A percentile compares a stretch with the other conserved stretches of the same genome.
phyloP scores from a whole-genome alignment of 257 asterid species.

The Ocimum tenuiflorum region DNA sequence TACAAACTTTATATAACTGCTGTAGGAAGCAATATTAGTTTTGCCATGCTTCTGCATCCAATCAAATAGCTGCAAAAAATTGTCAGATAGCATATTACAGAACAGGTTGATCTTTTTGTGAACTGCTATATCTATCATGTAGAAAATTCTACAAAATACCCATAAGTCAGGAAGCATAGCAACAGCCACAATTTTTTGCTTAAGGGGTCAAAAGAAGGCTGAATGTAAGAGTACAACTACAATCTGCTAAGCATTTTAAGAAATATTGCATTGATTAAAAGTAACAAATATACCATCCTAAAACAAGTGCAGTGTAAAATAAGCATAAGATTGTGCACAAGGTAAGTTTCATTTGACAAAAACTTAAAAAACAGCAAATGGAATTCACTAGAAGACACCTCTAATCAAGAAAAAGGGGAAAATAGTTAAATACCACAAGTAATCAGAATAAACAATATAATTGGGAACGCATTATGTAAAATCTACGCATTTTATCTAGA shows the following conservation, averaged over 20 bases:
- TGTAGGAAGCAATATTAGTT: slow-evolving; percentile 77
- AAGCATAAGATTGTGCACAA: not conserved
- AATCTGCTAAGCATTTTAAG: not conserved
- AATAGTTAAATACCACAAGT: not conserved
- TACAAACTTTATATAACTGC: slow-evolving; percentile 70
- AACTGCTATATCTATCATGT: slow-evolving; percentile 10
- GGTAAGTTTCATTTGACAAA: not conserved
- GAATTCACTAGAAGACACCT: not conserved
- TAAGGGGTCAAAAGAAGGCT: not conserved
- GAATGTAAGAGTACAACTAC: not conserved
- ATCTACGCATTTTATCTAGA: not conserved
- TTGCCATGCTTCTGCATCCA: slow-evolving; percentile 86
- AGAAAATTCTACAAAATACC: slow-evolving; percentile 1
- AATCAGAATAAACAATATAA: slow-evolving; percentile 8
- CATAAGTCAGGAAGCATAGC: not conserved
- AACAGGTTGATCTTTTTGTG: not conserved
- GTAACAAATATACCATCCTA: not conserved
- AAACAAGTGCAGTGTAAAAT: not conserved
- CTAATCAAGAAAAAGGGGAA: not conserved
- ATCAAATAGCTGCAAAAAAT: slow-evolving; percentile 68
- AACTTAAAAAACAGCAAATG: not conserved
- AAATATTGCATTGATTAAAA: not conserved
- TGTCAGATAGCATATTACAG: slow-evolving; percentile 14
- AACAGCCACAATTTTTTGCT: not conserved
- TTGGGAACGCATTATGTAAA: not conserved